phyloP scores from a whole-genome alignment of 306 rosid species.

The Betula pendula region DNA sequence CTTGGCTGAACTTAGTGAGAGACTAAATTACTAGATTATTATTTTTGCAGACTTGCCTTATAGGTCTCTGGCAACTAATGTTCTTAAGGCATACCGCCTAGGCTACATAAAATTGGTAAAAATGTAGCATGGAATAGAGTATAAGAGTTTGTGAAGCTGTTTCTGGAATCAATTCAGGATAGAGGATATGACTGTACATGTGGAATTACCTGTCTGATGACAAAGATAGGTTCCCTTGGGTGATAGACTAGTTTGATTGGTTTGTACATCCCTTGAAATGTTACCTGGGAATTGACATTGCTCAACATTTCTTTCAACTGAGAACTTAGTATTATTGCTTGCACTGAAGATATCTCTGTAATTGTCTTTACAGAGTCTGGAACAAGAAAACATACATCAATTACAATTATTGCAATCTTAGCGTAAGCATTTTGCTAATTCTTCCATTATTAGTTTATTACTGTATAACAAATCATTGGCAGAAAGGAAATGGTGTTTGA shows the following conservation, averaged over 20 bases:
- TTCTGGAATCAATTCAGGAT: neutral
- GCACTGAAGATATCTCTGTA: slow-evolving; percentile 58
- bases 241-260: slow-evolving; percentile 77
- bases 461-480: neutral
- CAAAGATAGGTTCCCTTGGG: slow-evolving; percentile 90
- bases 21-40: neutral
- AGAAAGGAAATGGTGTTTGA: neutral
- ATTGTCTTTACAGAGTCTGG: slow-evolving; percentile 63
- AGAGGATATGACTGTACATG: slow-evolving; percentile 6
- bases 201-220: slow-evolving; percentile 74
- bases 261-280: slow-evolving; percentile 52
- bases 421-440: neutral
- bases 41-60: neutral
- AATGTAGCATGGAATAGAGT: neutral
- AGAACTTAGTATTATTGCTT: slow-evolving; percentile 71
- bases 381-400: slow-evolving; percentile 35
- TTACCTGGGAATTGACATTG: slow-evolving; percentile 51
- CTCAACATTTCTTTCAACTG: slow-evolving; percentile 77
- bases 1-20: neutral
- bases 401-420: neutral
- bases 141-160: neutral
- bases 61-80: neutral
- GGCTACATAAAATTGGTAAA: neutral
- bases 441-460: neutral
- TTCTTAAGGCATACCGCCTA: neutral